Evolutionary conservation across 108 stramenopile species (phyloP), one percentile per base, ranked within the genome.

Genomic region (Skeletonema potamos): DNA sequence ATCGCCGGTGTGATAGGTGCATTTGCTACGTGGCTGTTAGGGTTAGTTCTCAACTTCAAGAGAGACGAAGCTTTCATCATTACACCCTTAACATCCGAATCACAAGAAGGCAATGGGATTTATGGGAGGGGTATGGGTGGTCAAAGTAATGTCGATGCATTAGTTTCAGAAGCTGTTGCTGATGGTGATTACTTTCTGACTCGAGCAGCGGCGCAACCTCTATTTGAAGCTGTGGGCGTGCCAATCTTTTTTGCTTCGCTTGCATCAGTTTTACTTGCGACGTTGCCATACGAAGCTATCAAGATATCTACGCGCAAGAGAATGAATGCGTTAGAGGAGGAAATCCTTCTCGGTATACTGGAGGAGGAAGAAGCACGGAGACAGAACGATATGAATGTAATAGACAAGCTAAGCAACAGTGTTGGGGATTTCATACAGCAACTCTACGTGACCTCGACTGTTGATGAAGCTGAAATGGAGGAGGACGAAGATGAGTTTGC

Each of bases 171-270:
- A 27, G 89, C 88, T 6, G 70, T 93, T 6, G 86, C 92, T 5
- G 89, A 93, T 70, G 81, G 89, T 28, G 92, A 93, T 67, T 93
- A 87, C 73, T 93, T 93, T 54, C 57, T 93, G 20, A 85, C 86
- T 1, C 74, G 85, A 27, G 85, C 86, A 1, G 87, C 85, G 15
- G 81, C 83, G 0, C 51, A 74, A 17, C 86, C 92, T 20, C 62
- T 88, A 24, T 62, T 92, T 12, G 77, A 78, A 43, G 86, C 86
- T 0, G 44, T 79, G 13, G 92, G 92, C 0, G n/a, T 93, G 46
- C 84, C 92, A 11, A 69, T 79, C 13, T 62, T 77, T 43, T 36
- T 88, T 27, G 88, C 88, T 10, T 77, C 80, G 2, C 29, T 88
- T 11, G 73, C 72, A 33, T 88, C 85, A 30, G 73, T 85, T 12